A percentile compares a stretch with the other conserved stretches of the same genome.
These are phyloP conservation scores for Saturnispora galanensis DNA, from an alignment of 805 yeast species.

Conservation along the genomic window DNA sequence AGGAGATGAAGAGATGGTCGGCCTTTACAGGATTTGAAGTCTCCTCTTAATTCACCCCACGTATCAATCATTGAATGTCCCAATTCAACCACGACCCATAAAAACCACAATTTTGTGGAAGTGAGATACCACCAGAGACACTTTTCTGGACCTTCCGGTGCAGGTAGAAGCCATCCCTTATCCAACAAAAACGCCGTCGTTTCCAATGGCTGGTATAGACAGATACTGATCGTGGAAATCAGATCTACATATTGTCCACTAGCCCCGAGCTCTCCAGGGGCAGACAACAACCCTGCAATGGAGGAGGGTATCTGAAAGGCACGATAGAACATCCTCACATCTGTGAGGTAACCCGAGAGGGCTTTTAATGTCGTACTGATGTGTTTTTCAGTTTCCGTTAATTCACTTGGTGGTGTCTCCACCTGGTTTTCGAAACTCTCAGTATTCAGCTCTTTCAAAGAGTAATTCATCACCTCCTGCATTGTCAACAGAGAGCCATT, in stretches of 20 bases:
- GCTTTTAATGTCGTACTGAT: constrained; percentile 12
- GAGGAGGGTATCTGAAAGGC: constrained; percentile 27
- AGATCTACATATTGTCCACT: constrained; percentile 10
- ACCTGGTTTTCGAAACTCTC: background rate
- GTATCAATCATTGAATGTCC: constrained; percentile 12
- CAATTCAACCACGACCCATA: constrained; percentile 26
- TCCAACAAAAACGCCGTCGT: constrained; percentile 27
- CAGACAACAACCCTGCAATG: constrained; percentile 8
- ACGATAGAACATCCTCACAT: constrained; percentile 28
- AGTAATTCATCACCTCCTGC: background rate
- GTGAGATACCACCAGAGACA: constrained; percentile 23
- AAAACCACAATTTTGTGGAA: constrained; percentile 28
- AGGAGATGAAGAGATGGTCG: background rate
- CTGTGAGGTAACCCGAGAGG: constrained; percentile 26
- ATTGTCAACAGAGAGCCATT: background rate
- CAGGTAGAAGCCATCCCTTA: constrained; percentile 23
- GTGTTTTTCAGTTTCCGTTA: background rate
- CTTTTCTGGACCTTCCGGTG: constrained; percentile 10
- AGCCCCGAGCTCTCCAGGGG: constrained; percentile 1
- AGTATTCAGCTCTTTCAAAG: background rate
- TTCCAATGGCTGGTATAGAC: constrained; percentile 27
- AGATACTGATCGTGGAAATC: constrained; percentile 12
- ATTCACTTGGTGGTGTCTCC: background rate
- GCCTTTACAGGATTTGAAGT: background rate
- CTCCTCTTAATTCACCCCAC: background rate